Base-by-base conservation (phyloP, 306 rosid genomes). In the Cucurbita moschata region DNA sequence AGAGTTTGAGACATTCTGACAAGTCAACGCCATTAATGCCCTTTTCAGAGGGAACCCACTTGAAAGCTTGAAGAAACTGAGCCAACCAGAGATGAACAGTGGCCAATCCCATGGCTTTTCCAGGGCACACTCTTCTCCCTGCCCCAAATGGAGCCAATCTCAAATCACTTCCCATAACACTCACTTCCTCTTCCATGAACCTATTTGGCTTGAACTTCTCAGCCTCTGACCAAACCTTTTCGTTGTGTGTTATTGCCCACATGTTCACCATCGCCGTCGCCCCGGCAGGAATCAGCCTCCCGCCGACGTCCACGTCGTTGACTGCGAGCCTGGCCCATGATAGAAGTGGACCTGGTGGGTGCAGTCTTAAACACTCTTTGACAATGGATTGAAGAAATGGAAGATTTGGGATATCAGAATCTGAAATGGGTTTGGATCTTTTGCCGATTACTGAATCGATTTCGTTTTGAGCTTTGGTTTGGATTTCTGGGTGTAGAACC, bases 261-360 rank as follows among this genome's bases (percentile, higher is more conserved):
- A 84, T 84, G 78, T 84, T 84, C 19, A 84, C 88, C 84, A 84
- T 82, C 35, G 88, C 84, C 5, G 85, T 82, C 0, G 85, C 82
- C 10, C 83, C 78, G 0, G 85, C 83, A 18, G 88, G 88, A 2
- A 84, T 49, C 62, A 81, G 40, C 52, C 23, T 55, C 0, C 74
- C 47, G 1, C 82, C 79, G 0, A 84, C 56, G 8, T 56, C 43
- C 7, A 82, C 85, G 52, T 84, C 82, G 23, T 61, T 78, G n/a
- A 56, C 68, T 0, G 88, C 75, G 0, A 84, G 68, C 7, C 88
- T 79, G 11, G 88, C 88, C 88, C 88, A 84, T 1, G 88, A 84
- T 42, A 84, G 82, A 6, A 84, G 65, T 4, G 85, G 88, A 0
- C 88, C 88, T 0, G 85, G 88, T 4, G 88, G 88, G 54, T 84